Conservation (phyloP, 2,329 filamentous ascomycete genomes). For the Pestalotiopsis sp. region DNA sequence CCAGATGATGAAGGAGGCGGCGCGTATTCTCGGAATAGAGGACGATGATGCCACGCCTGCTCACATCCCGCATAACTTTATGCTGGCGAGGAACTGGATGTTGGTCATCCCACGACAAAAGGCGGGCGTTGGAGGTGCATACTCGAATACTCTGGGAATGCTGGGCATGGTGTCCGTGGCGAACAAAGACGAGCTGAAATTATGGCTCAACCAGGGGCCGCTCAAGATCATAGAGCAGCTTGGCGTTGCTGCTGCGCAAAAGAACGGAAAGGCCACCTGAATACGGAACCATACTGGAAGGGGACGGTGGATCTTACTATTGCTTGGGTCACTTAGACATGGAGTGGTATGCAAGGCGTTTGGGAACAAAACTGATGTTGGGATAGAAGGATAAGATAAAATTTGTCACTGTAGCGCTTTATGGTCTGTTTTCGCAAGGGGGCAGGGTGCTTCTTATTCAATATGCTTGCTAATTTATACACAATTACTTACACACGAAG, state of each 20-base stretch:
- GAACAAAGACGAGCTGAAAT: conserved; percentile 31
- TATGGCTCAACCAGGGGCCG: conserved; percentile 38
- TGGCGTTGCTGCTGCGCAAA: conserved; percentile 27
- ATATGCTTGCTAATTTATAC: background rate
- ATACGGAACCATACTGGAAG: too few relatives aligned
- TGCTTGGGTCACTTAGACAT: background rate
- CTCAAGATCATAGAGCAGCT: conserved; percentile 35
- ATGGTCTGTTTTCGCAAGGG: background rate
- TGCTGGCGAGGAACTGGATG: conserved; percentile 43
- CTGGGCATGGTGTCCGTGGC: conserved; percentile 42
- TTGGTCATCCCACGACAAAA: conserved; percentile 45
- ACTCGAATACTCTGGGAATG: conserved; percentile 48
- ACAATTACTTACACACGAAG: background rate
- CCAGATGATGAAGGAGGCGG: conserved; percentile 23
- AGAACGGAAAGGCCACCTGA: background rate
- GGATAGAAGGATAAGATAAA: background rate
- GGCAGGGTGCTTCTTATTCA: background rate
- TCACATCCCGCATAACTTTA: conserved; percentile 43
- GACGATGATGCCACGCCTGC: background rate
- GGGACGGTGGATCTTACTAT: background rate
- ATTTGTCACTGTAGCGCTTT: background rate
- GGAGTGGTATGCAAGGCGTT: background rate
- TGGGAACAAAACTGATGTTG: background rate
- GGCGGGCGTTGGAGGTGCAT: conserved; percentile 34
- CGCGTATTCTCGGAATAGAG: conserved; percentile 11